Base-by-base conservation (phyloP, 2,329 filamentous ascomycete species). In the Claviceps pusilla region DNA sequence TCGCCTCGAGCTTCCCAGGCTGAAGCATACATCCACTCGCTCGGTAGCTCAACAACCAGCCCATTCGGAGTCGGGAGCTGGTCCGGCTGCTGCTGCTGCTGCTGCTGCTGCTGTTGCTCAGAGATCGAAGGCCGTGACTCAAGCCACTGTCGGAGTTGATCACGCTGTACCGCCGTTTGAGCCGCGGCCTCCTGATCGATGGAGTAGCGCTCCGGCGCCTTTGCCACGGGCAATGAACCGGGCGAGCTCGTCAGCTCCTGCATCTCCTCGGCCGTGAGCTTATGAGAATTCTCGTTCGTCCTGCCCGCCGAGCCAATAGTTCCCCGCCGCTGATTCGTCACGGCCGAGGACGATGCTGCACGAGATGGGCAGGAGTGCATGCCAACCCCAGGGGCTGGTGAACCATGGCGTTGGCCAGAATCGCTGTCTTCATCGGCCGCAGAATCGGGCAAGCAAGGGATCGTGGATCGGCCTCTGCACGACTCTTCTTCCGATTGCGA, bases 241-340 rank as follows among this genome's bases (percentile, higher is more conserved):
- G 78, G 78, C 1, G 76, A 73, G 33, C 73, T 74, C 14, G 77
- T 75, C 56, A 84, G 66, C 56, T 79, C 75, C 53, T 79, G 75
- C 63, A 83, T 80, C 60, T 81, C 77, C 42, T 72, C 75, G 7
- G 76, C 76, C 0, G 79, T 80, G 31, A 83, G 69, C 42, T 77
- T 74, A 54, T 76, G 73, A 49, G 80, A 66, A 50, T 68, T 73
- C 56, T 73, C 75, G 46, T 68, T 65, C 4, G 62, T 59, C 55
- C 63, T 66, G 55, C 60, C 65, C 50, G 65, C 61, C 35, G 66
- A 61, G 43, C 60, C 64, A 57, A 63, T 68, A 28, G 62, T 62
- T 48, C 63, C 62, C 41, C 63, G 59, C 10, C 61, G 59, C 16
- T 24, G 50, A 9, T 28, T n/a, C 46, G 58, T 61, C 10, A 46